phyloP scores from a whole-genome alignment of 495 filamentous ascomycete genomes.

The Daldinia concentrica region DNA sequence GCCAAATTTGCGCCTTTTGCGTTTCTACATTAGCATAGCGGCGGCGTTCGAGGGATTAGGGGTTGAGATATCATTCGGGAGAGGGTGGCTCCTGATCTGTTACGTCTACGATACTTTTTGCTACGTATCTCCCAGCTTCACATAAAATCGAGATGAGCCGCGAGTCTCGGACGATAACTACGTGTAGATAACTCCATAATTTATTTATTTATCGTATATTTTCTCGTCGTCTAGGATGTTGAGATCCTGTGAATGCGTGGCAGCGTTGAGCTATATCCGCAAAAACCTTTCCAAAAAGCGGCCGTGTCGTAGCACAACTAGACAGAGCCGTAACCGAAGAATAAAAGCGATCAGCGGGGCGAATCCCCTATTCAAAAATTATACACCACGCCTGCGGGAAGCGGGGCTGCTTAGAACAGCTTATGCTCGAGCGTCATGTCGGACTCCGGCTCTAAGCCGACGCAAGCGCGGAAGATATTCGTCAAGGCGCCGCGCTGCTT shows the following conservation, averaged over 20 bases:
- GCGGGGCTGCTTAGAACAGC: conserved; percentile 68
- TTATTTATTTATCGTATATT: conserved; percentile 5
- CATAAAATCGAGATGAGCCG: neutral
- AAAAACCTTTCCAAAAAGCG: neutral
- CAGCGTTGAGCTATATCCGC: conserved; percentile 31
- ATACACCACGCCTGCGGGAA: neutral
- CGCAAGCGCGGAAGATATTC: conserved; percentile 99
- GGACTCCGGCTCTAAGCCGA: conserved; percentile 96
- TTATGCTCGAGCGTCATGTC: conserved; percentile 99
- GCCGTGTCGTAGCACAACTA: neutral
- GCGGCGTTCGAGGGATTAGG: conserved; percentile 13
- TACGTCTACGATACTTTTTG: conserved; percentile 11
- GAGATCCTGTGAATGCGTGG: conserved; percentile 21
- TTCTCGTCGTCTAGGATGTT: conserved; percentile 28
- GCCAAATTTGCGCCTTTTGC: neutral
- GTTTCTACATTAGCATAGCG: conserved; percentile 22
- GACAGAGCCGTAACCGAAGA: conserved; percentile 1
- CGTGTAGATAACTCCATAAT: conserved; percentile 1
- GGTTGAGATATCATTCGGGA: conserved; percentile 14
- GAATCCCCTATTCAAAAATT: neutral
- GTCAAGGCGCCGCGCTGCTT: conserved; percentile 95
- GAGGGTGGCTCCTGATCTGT: neutral
- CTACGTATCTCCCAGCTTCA: neutral
- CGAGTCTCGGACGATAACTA: too few species aligned
- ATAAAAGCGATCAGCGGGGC: neutral